Evolutionary conservation across 2,329 filamentous ascomycete genomes (phyloP), one percentile per base, ranked within the genome.

Genomic region (Colletotrichum sp.): DNA sequence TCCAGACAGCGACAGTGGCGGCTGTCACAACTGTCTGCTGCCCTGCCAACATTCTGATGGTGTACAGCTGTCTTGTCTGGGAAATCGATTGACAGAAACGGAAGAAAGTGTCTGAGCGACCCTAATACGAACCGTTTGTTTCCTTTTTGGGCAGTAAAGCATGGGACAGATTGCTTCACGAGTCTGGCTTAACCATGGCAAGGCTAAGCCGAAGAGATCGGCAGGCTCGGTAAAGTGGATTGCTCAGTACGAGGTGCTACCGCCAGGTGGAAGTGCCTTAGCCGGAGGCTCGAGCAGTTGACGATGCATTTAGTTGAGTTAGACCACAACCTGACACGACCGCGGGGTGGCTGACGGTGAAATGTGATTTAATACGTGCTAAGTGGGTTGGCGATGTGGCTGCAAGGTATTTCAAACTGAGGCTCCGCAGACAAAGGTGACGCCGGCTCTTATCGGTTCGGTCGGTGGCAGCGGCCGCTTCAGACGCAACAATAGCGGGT

Each of bases 51-150:
- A 68, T 12, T 2, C 21, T 48, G 63, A 64, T 68, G 73, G 70
- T 75, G 64, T 73, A 21, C 32, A 65, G 59, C 70, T 65, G 70
- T 73, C 70, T 65, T 65, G 70, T 73, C 59, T 65, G 21, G 43
- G 70, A 60, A 59, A 30, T 16, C 21, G 34, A 30, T 61, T 69
- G 64, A 73, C 70, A 69, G 70, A 72, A 68, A 43, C 32, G 32
- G 48, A 36, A 68, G 32, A n/a, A 55, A 72, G 12, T 16, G 73
- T 73, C 70, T 64, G 64, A 75, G 73, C 64, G 32, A 30, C 26
- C 43, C 15, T 43, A 13, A 39, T n/a, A 26, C 24, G 26, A 64
- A 30, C 18, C 7, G 39, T 24, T 55, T 57, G 13, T 57, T 60
- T 59, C 72, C 55, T 30, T 63, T 72, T 67, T 34, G 55, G 72